These are phyloP conservation scores for Scutellaria baicalensis DNA, from an alignment of 257 asterid genomes.

Conservation along the genomic window DNA sequence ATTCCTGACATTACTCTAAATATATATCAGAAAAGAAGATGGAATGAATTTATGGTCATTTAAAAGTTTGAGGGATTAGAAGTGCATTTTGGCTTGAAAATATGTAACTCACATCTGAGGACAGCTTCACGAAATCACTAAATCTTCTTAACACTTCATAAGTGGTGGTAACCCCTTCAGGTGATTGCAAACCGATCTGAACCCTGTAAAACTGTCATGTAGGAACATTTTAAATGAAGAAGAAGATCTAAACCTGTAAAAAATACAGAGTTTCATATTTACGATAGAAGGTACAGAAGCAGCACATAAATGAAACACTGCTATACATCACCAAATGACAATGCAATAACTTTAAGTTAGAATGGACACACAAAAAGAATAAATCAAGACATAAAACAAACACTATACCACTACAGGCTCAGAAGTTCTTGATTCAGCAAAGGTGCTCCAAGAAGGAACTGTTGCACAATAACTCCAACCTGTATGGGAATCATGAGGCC, in stretches of 20 bases:
- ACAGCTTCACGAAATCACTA: slow-evolving; percentile 61
- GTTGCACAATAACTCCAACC: slow-evolving; percentile 82
- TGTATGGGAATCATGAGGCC: slow-evolving; percentile 61
- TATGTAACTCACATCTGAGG: slow-evolving; percentile 47
- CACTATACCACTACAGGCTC: slow-evolving; percentile 54
- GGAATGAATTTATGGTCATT: background rate
- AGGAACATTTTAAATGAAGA: slow-evolving; percentile 14
- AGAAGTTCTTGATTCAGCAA: slow-evolving; percentile 44
- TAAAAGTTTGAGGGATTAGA: background rate
- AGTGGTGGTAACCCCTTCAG: slow-evolving; percentile 54
- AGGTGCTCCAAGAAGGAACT: slow-evolving; percentile 58
- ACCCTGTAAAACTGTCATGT: slow-evolving; percentile 72
- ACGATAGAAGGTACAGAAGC: background rate
- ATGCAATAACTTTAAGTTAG: background rate
- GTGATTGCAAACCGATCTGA: slow-evolving; percentile 70
- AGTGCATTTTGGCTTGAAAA: background rate
- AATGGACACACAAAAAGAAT: background rate
- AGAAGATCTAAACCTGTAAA: background rate
- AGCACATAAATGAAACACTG: background rate
- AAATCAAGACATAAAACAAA: background rate
- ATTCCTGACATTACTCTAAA: background rate
- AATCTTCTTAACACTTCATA: slow-evolving; percentile 54
- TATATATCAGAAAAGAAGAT: background rate
- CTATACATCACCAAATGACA: background rate
- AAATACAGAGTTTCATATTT: background rate